Base-by-base conservation (phyloP, 2,329 filamentous ascomycete species). In the Colletotrichum scovillei region DNA sequence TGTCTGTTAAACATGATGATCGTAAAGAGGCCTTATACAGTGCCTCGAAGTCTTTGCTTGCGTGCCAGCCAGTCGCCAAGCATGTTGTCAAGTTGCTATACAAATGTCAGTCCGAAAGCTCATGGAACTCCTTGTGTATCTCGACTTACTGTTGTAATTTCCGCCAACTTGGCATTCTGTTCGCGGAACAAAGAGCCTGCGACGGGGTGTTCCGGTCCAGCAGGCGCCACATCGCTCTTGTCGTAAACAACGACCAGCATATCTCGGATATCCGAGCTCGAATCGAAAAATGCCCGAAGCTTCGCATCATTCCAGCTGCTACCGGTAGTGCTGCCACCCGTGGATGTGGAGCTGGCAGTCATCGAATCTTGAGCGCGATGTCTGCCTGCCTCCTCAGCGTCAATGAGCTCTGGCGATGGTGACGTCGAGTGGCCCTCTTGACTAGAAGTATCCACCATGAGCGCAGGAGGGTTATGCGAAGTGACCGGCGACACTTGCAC, bases 191-290 rank as follows among this genome's bases (percentile, higher is more conserved):
- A 85, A 26, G 91, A 90, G 16, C 91, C 91, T 63, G 93, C 94
- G 57, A 97, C 88, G 0, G 96, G 96, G 81, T 98, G 95, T 70
- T 98, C 94, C n/a, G 90, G 89, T 1, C 93, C 91, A 8, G 93
- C 94, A 22, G 95, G 93, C 55, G 91, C 89, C 19, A 97, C 92
- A 72, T 95, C 94, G 16, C 92, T 93, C 81, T 95, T 98, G 83
- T 98, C 95, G 80, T 98, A 95, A 32, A 99, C 95, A 74, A 99
- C 93, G 49, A 95, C 89, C 64, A 98, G 88, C 80, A 98, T 89
- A 80, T 99, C 96, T 63, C 94, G 91, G 76, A 99, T 95, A 75
- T 98, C 95, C 42, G 92, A 92, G 74, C 94, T 92, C 77, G 97
- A 95, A 76, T 98, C 96, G 78, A 98, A 93, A 83, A 98, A 99